Conservation (phyloP, 1,284 basidiomycete species). For the Leccinum fallax region DNA sequence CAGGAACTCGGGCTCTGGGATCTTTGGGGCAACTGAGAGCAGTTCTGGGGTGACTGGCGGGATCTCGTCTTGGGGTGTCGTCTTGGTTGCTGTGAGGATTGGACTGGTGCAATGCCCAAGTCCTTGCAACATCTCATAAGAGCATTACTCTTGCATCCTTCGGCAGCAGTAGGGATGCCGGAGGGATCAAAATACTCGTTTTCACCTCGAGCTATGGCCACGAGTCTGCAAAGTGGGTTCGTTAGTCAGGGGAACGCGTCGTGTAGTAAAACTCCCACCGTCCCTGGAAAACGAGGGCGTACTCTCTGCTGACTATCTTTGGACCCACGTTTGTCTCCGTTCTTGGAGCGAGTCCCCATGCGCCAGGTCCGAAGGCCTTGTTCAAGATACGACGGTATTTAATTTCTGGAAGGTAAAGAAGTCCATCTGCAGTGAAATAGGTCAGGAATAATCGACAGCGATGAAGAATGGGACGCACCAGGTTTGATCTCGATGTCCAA, state of each 20-base stretch:
- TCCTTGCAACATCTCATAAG: slow-evolving; percentile 99
- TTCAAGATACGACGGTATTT: slow-evolving; percentile 97
- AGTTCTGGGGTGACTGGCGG: slow-evolving; percentile 18
- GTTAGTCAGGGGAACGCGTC: neutral
- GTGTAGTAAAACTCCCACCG: slow-evolving; percentile 50
- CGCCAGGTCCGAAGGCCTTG: slow-evolving; percentile 94
- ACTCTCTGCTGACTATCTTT: slow-evolving; percentile 90
- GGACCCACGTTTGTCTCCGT: slow-evolving; percentile 89
- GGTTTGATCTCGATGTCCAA: slow-evolving; percentile 93
- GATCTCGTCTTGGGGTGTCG: no score
- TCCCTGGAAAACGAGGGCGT: slow-evolving; percentile 92
- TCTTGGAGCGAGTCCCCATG: slow-evolving; percentile 95
- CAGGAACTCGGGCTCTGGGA: slow-evolving; percentile 36
- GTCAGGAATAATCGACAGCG: neutral
- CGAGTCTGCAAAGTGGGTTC: slow-evolving; percentile 57
- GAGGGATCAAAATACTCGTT: slow-evolving; percentile 96
- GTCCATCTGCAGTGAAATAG: slow-evolving; percentile 64
- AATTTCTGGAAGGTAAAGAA: slow-evolving; percentile 96
- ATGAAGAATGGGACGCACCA: slow-evolving; percentile 48
- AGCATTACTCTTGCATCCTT: slow-evolving; percentile 96
- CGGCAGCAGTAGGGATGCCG: slow-evolving; percentile 89
- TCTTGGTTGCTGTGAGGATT: no score
- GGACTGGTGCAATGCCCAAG: slow-evolving; percentile 52
- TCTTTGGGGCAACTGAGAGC: slow-evolving; percentile 34
- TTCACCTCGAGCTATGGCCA: slow-evolving; percentile 91